phyloP scores from a whole-genome alignment of 2,329 filamentous ascomycete species.

The Bipolaris gigantea region DNA sequence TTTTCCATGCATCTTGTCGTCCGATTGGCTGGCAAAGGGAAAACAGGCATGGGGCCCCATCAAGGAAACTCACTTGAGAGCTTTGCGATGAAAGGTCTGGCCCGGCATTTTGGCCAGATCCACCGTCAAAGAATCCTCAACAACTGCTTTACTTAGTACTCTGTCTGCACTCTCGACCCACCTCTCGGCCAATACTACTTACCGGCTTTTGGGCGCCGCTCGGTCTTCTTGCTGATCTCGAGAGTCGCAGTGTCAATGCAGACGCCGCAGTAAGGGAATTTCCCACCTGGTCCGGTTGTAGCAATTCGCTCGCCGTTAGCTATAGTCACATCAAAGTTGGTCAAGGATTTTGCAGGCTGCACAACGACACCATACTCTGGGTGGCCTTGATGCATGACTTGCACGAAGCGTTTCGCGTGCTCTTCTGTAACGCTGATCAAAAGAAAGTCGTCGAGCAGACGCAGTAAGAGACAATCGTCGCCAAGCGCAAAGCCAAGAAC shows the following conservation, averaged over 20 bases:
- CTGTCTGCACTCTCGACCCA: background rate
- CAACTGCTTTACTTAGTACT: slow-evolving; percentile 42
- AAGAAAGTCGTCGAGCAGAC: slow-evolving; percentile 91
- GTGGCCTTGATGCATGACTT: slow-evolving; percentile 77
- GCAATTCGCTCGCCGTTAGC: slow-evolving; percentile 49
- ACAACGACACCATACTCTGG: slow-evolving; percentile 79
- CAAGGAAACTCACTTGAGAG: slow-evolving; percentile 61
- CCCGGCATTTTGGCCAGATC: slow-evolving; percentile 74
- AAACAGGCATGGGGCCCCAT: background rate
- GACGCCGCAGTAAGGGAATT: slow-evolving; percentile 90
- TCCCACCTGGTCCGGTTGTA: slow-evolving; percentile 44
- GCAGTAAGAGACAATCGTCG: slow-evolving; percentile 68
- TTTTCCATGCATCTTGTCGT: background rate
- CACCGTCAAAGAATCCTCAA: slow-evolving; percentile 76
- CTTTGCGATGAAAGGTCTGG: slow-evolving; percentile 76
- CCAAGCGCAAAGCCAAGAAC: slow-evolving; percentile 67
- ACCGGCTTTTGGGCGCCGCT: slow-evolving; percentile 56
- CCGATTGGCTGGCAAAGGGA: slow-evolving; percentile 7
- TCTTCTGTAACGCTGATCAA: slow-evolving; percentile 72
- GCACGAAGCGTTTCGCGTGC: slow-evolving; percentile 73
- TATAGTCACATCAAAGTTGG: slow-evolving; percentile 75
- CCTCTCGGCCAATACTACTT: slow-evolving; percentile 22
- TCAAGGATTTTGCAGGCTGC: slow-evolving; percentile 75
- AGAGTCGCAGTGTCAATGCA: slow-evolving; percentile 74
- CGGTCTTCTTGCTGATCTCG: slow-evolving; percentile 70